Percentiles rank a stretch among this genome's conserved stretches.
phyloP scores from a whole-genome alignment of 495 filamentous ascomycete species.

The Lophiotrema nucula region DNA sequence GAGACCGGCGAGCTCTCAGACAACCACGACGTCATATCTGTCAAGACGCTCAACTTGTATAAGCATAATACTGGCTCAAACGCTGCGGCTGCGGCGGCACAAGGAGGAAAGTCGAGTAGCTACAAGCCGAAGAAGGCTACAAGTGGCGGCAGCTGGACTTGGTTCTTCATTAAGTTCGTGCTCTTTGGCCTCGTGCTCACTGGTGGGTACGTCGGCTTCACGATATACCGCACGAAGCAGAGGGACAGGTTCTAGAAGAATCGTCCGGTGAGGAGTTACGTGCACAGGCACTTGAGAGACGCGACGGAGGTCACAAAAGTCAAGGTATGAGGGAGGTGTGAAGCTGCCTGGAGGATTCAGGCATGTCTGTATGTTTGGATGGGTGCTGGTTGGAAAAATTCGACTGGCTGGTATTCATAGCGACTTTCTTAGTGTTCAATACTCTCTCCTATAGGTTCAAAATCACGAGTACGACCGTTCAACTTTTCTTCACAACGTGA shows the following conservation, averaged over 20 bases:
- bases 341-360: neutral
- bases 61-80: conserved; percentile 45
- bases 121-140: conserved; percentile 27
- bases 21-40: conserved; percentile 93
- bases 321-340: neutral
- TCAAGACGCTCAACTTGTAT: conserved; percentile 88
- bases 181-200: conserved; percentile 67
- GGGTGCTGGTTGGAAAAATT: neutral
- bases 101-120: conserved; percentile 34
- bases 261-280: neutral
- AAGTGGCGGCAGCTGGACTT: conserved; percentile 72
- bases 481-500: neutral
- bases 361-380: conserved; percentile 4
- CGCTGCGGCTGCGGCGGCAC: conserved; percentile 46
- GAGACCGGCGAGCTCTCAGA: conserved; percentile 96
- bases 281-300: neutral
- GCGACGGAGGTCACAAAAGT: neutral
- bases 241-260: conserved; percentile 66
- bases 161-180: conserved; percentile 87
- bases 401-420: conserved; percentile 14
- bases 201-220: conserved; percentile 81
- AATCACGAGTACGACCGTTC: no score
- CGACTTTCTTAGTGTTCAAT: conserved; percentile 4
- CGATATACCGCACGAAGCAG: conserved; percentile 71
- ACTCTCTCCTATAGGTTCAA: conserved; percentile 20